A percentile compares a stretch with the other conserved stretches of the same genome.
These are phyloP conservation scores for Allomyces macrogynus DNA, from an alignment of 192 early-diverging fungal genomes.

Conservation along the genomic window DNA sequence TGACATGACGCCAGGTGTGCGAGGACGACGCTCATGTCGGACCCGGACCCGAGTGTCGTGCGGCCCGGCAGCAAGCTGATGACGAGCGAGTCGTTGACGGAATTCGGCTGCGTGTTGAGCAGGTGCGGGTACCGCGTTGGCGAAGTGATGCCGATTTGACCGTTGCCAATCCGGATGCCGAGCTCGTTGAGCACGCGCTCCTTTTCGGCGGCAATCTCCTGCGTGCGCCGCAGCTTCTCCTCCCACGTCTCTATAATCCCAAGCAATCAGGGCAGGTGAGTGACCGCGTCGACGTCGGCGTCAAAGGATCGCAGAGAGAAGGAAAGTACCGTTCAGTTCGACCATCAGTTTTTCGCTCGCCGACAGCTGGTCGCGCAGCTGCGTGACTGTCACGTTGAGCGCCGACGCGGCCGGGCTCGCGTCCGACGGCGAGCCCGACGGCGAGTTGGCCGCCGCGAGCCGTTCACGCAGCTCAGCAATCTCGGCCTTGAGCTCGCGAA, in stretches of 20 bases:
- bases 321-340: slow-evolving; percentile 33
- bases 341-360: slow-evolving; percentile 70
- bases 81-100: slow-evolving; percentile 72
- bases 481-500: slow-evolving; percentile 69
- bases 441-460: slow-evolving; percentile 11
- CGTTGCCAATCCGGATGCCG: slow-evolving; percentile 52
- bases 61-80: slow-evolving; percentile 60
- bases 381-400: slow-evolving; percentile 11
- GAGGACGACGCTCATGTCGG: slow-evolving; percentile 23
- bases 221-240: slow-evolving; percentile 49
- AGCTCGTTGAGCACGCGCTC: slow-evolving; percentile 56
- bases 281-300: background rate
- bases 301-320: background rate
- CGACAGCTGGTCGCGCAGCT: slow-evolving; percentile 56
- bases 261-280: background rate
- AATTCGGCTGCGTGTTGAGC: slow-evolving; percentile 77
- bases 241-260: slow-evolving; percentile 45
- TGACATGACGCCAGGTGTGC: slow-evolving; percentile 36
- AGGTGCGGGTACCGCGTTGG: slow-evolving; percentile 66
- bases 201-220: slow-evolving; percentile 47
- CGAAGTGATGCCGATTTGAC: slow-evolving; percentile 47
- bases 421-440: slow-evolving; percentile 9
- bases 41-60: slow-evolving; percentile 41
- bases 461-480: slow-evolving; percentile 37
- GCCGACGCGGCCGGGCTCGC: slow-evolving; percentile 10